Conservation (phyloP, 345 rosid species). For the Diplotaxis tenuifolia region DNA sequence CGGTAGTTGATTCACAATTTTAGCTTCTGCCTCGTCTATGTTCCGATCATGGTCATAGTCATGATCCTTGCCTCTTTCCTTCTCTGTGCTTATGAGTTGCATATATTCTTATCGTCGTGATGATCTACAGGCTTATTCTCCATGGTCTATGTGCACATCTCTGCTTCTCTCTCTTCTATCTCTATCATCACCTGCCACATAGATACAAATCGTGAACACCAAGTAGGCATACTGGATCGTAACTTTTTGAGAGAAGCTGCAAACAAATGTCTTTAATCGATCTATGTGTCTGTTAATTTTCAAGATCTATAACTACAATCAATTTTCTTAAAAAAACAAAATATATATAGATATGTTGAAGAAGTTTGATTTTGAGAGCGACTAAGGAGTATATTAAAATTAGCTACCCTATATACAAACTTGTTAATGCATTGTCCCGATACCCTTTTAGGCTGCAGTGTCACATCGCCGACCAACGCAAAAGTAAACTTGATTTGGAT, state of each 20-base stretch:
- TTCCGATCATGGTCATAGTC: slow-evolving; percentile 39
- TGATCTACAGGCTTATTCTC: slow-evolving; percentile 56
- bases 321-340: too few relatives aligned
- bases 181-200: slow-evolving; percentile 55
- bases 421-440: too few relatives aligned
- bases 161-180: slow-evolving; percentile 82
- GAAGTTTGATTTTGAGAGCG: too few relatives aligned
- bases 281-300: too few relatives aligned
- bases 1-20: slow-evolving; percentile 53
- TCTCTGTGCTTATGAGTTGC: slow-evolving; percentile 53
- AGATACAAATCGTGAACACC: background rate
- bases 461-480: too few relatives aligned
- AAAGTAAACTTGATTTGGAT: too few relatives aligned
- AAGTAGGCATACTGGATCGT: background rate
- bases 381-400: background rate
- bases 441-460: too few relatives aligned
- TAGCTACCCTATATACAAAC: too few relatives aligned
- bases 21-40: slow-evolving; percentile 53
- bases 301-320: too few relatives aligned
- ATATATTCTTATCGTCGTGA: slow-evolving; percentile 54
- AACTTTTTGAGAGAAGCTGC: background rate
- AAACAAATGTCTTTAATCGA: too few relatives aligned
- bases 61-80: slow-evolving; percentile 49
- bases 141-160: slow-evolving; percentile 75
- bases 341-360: background rate